Evolutionary conservation across 805 yeast genomes (phyloP).

Genomic region (Priceomyces haplophilus): DNA sequence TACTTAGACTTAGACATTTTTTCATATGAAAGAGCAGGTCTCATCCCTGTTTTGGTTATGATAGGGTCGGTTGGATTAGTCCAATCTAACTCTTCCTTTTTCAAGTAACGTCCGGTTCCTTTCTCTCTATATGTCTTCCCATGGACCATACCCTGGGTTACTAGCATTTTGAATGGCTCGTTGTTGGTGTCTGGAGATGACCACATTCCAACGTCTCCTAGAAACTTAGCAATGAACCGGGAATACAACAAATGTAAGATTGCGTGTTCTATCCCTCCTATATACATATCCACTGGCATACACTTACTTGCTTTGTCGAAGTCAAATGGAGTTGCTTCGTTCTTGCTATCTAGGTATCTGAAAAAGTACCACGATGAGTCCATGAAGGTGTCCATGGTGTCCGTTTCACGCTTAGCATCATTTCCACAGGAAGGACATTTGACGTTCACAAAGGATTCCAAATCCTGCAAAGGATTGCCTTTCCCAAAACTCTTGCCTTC

Average conservation of each 20-base stretch:
- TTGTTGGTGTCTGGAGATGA: slow-evolving; percentile 53
- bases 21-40: slow-evolving; percentile 63
- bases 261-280: slow-evolving; percentile 97
- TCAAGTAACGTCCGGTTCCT: slow-evolving; percentile 66
- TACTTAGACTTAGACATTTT: slow-evolving; percentile 96
- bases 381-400: slow-evolving; percentile 98
- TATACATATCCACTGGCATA: slow-evolving; percentile 85
- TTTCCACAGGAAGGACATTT: slow-evolving; percentile 79
- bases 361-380: slow-evolving; percentile 97
- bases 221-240: slow-evolving; percentile 79
- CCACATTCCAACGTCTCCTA: slow-evolving; percentile 68
- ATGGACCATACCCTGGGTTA: slow-evolving; percentile 98
- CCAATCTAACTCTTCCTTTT: slow-evolving; percentile 67
- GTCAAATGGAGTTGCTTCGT: slow-evolving; percentile 52
- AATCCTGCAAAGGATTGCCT: slow-evolving; percentile 60
- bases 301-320: slow-evolving; percentile 43
- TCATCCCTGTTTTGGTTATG: slow-evolving; percentile 47
- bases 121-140: slow-evolving; percentile 83
- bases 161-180: slow-evolving; percentile 78
- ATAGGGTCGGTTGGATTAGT: slow-evolving; percentile 39
- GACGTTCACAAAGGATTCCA: slow-evolving; percentile 66
- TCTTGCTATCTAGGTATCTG: slow-evolving; percentile 75
- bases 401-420: slow-evolving; percentile 74
- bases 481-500: slow-evolving; percentile 55
- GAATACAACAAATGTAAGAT: slow-evolving; percentile 86